These are phyloP conservation scores for Boeremia lycopersici DNA, from an alignment of 2,329 filamentous ascomycete genomes.

Conservation along the genomic window DNA sequence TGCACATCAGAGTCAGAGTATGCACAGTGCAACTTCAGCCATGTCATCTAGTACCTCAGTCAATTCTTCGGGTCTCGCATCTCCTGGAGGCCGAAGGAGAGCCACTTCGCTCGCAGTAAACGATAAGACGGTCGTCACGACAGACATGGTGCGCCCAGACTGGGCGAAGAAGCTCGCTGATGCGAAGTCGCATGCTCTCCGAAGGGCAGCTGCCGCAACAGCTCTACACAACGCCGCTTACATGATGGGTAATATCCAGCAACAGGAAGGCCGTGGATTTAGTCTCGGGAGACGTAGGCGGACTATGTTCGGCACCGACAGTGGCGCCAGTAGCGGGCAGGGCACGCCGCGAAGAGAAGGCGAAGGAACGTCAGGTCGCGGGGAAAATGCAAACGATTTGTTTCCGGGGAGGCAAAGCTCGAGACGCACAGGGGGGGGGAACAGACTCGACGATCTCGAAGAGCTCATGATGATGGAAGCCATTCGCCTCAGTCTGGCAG, in stretches of 20 bases:
- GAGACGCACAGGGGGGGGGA: slow-evolving; percentile 59
- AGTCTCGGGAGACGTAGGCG: slow-evolving; percentile 52
- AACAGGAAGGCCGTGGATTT: slow-evolving; percentile 58
- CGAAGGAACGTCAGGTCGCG: slow-evolving; percentile 39
- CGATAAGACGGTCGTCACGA: slow-evolving; percentile 86
- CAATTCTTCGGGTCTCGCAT: slow-evolving; percentile 58
- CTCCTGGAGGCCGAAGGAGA: slow-evolving; percentile 58
- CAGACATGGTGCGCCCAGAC: slow-evolving; percentile 88
- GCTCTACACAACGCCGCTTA: slow-evolving; percentile 95
- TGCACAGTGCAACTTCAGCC: slow-evolving; percentile 66
- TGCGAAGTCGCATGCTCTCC: slow-evolving; percentile 81
- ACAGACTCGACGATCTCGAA: slow-evolving; percentile 82
- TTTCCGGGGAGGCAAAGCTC: slow-evolving; percentile 56
- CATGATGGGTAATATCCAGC: slow-evolving; percentile 69
- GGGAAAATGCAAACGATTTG: slow-evolving; percentile 45
- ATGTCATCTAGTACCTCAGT: slow-evolving; percentile 88
- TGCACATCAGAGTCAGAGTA: slow-evolving; percentile 58
- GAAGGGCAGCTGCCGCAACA: slow-evolving; percentile 89
- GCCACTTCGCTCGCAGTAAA: slow-evolving; percentile 78
- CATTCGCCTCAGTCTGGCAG: slow-evolving; percentile 85
- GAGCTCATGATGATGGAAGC: slow-evolving; percentile 99
- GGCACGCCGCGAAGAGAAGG: slow-evolving; percentile 51
- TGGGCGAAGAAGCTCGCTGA: slow-evolving; percentile 89
- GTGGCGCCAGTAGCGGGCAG: slow-evolving; percentile 52
- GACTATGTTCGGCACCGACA: slow-evolving; percentile 59